These are phyloP conservation scores for Phytophthora colocasiae DNA, from an alignment of 352 stramenopile genomes.

Conservation along the genomic window DNA sequence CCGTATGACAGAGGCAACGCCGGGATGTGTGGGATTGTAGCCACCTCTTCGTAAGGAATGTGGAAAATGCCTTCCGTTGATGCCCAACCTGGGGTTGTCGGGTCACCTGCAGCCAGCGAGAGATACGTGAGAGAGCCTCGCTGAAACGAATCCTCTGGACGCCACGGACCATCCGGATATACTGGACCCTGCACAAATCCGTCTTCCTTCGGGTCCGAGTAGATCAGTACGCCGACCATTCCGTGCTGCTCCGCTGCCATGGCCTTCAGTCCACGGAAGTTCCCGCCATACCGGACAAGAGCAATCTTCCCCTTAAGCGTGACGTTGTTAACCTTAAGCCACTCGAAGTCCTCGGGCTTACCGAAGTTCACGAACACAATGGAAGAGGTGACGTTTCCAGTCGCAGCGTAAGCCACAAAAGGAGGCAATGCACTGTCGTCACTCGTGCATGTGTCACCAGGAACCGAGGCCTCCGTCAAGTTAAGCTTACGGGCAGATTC, in stretches of 20 bases:
- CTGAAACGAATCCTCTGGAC: conserved; percentile 62
- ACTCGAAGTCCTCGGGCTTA: conserved; percentile 73
- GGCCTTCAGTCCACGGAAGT: conserved; percentile 66
- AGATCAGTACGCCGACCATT: conserved; percentile 71
- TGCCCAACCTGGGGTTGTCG: conserved; percentile 45
- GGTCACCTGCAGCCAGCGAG: conserved; percentile 69
- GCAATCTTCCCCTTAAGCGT: conserved; percentile 68
- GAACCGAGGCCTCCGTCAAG: conserved; percentile 64
- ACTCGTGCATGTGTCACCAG: conserved; percentile 68
- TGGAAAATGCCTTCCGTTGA: conserved; percentile 48
- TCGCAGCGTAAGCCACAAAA: conserved; percentile 83
- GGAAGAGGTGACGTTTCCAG: conserved; percentile 63
- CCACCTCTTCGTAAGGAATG: conserved; percentile 49
- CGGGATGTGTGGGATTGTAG: conserved; percentile 73
- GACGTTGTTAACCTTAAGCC: conserved; percentile 53
- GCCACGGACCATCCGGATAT: conserved; percentile 58
- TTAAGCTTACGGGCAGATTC: conserved; percentile 40
- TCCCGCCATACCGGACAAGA: conserved; percentile 68
- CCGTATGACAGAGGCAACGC: conserved; percentile 77
- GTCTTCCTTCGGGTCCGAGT: conserved; percentile 79
- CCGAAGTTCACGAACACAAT: conserved; percentile 91
- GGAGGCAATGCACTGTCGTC: conserved; percentile 61
- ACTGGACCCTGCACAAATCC: conserved; percentile 59
- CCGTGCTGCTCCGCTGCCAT: conserved; percentile 70
- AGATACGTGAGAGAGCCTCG: conserved; percentile 76